Conservation (phyloP, 2,329 filamentous ascomycete genomes). For the Fusarium sp. region DNA sequence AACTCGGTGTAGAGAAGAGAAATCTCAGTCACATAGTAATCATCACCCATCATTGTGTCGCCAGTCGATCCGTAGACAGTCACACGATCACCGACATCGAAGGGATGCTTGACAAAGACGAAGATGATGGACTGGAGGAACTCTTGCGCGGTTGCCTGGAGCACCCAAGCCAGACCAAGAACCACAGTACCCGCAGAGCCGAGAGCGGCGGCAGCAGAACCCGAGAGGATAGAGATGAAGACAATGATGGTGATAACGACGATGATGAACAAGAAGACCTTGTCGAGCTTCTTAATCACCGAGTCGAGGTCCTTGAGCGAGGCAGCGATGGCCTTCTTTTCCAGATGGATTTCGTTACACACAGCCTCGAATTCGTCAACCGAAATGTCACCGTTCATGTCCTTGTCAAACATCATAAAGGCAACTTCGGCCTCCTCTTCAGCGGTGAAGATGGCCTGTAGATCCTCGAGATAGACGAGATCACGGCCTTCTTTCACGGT, state of each 20-base stretch:
- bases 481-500: constrained; percentile 78
- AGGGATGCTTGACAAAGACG: constrained; percentile 96
- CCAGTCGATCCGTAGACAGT: constrained; percentile 91
- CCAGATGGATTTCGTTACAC: constrained; percentile 91
- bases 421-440: constrained; percentile 88
- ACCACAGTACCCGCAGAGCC: constrained; percentile 86
- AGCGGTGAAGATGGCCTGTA: constrained; percentile 79
- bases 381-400: constrained; percentile 94
- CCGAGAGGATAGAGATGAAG: constrained; percentile 87
- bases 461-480: constrained; percentile 77
- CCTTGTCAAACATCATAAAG: constrained; percentile 93
- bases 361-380: constrained; percentile 94
- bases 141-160: constrained; percentile 91
- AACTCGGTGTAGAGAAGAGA: constrained; percentile 94
- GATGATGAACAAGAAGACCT: constrained; percentile 88
- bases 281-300: constrained; percentile 87
- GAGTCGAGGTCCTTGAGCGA: constrained; percentile 95
- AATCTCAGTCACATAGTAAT: constrained; percentile 96
- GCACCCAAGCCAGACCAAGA: constrained; percentile 90
- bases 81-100: constrained; percentile 93
- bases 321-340: constrained; percentile 93
- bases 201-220: constrained; percentile 88
- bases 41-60: constrained; percentile 77
- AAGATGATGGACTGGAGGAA: constrained; percentile 94
- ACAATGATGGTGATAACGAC: constrained; percentile 81